phyloP scores from a whole-genome alignment of 2,329 filamentous ascomycete genomes.

The Colletotrichum coccodes region DNA sequence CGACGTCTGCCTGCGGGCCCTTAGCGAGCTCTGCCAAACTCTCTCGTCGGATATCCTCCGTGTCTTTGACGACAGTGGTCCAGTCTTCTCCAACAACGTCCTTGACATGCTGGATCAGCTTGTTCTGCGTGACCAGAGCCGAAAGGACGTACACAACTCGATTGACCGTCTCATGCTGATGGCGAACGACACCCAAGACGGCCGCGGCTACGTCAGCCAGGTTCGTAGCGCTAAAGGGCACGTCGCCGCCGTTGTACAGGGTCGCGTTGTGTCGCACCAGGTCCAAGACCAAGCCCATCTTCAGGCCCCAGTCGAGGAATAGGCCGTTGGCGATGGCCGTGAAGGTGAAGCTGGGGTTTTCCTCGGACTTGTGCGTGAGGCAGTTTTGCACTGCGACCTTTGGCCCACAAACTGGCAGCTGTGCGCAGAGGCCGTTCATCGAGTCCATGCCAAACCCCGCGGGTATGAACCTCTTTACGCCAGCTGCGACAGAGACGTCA shows the following conservation, averaged over 20 bases:
- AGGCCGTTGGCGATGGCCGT: constrained; percentile 54
- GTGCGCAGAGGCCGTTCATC: constrained; percentile 18
- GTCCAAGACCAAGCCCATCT: background rate
- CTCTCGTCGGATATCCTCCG: background rate
- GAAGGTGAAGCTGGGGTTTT: constrained; percentile 35
- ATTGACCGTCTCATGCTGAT: background rate
- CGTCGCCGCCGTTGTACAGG: constrained; percentile 61
- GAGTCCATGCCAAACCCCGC: constrained; percentile 56
- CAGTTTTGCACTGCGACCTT: constrained; percentile 35
- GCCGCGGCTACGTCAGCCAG: constrained; percentile 56
- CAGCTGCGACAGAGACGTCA: constrained; percentile 61
- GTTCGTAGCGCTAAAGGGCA: constrained; percentile 56
- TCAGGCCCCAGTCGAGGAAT: constrained; percentile 45
- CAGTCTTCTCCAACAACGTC: background rate
- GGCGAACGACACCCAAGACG: constrained; percentile 45
- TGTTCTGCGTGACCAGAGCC: background rate
- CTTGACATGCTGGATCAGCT: background rate
- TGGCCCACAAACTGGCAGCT: constrained; percentile 33
- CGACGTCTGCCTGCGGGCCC: background rate
- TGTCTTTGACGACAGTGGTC: background rate
- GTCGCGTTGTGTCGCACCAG: constrained; percentile 40
- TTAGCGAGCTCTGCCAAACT: background rate
- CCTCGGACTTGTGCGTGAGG: constrained; percentile 6
- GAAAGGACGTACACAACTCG: background rate
- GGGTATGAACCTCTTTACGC: constrained; percentile 64